Percentiles rank a stretch among this genome's conserved stretches.
Conservation (phyloP, 2,329 filamentous ascomycete species). For the Paracamarosporium sp. region DNA sequence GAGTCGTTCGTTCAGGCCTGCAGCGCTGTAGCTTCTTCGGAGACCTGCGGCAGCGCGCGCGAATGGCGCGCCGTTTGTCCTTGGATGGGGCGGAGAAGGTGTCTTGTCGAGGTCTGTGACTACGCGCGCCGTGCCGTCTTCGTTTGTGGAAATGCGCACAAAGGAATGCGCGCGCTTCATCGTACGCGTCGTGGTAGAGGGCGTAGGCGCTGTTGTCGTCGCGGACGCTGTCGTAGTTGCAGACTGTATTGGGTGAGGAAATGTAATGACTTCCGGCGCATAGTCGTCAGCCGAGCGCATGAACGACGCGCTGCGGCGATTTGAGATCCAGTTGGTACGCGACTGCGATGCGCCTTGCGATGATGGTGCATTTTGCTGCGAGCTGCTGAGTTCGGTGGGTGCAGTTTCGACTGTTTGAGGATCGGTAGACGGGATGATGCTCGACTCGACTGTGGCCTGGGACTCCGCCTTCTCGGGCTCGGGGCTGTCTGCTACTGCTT, state of each 20-base stretch:
- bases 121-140: constrained; percentile 90
- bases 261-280: constrained; percentile 36
- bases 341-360: constrained; percentile 40
- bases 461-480: constrained; percentile 18
- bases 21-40: constrained; percentile 74
- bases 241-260: constrained; percentile 30
- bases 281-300: constrained; percentile 43
- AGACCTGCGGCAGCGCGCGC: constrained; percentile 58
- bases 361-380: constrained; percentile 37
- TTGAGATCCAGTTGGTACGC: constrained; percentile 52
- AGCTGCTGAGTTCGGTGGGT: constrained; percentile 34
- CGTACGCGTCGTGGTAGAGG: constrained; percentile 56
- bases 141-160: constrained; percentile 80
- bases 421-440: constrained; percentile 29
- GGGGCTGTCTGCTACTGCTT: constrained; percentile 2
- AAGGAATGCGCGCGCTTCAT: constrained; percentile 55
- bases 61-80: constrained; percentile 53
- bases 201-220: constrained; percentile 27
- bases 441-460: constrained; percentile 25
- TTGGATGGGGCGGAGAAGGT: constrained; percentile 68
- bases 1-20: constrained; percentile 51
- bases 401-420: constrained; percentile 29
- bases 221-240: constrained; percentile 51
- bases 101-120: constrained; percentile 72
- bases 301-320: constrained; percentile 53